Conservation (phyloP, 805 yeast species). For the Blastobotrys mokoenaii region DNA sequence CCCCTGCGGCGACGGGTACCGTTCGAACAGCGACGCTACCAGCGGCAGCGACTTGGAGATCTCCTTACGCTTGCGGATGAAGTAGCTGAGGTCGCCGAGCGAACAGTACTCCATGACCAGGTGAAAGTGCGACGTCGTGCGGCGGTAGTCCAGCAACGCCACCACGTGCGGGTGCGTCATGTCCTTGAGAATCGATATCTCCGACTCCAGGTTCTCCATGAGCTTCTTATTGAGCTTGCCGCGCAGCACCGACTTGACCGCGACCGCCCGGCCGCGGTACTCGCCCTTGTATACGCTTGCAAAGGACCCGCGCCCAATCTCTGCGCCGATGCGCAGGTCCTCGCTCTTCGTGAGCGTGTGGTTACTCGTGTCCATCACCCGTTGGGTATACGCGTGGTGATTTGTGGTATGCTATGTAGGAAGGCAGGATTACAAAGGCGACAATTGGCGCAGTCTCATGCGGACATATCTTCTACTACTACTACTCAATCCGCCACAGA, state of each 20-base stretch:
- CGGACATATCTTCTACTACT: too few species aligned
- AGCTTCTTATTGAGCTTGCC: conserved; percentile 79
- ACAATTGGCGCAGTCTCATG: too few species aligned
- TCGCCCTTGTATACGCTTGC: conserved; percentile 90
- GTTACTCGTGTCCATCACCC: too few species aligned
- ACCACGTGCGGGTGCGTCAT: conserved; percentile 93
- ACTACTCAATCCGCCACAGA: too few species aligned
- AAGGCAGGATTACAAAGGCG: neutral
- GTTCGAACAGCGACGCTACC: conserved; percentile 61
- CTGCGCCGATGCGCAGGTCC: conserved; percentile 54
- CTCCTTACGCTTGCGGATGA: conserved; percentile 70
- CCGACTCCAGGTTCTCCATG: conserved; percentile 85
- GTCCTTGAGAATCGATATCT: conserved; percentile 79
- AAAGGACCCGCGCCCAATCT: conserved; percentile 92
- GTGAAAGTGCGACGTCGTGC: conserved; percentile 69
- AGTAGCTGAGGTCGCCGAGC: conserved; percentile 83
- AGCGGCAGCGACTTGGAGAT: conserved; percentile 69
- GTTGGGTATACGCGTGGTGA: neutral
- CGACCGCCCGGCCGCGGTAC: conserved; percentile 54
- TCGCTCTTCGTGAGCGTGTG: neutral
- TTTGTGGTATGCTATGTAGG: neutral
- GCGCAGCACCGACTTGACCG: conserved; percentile 80
- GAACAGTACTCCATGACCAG: conserved; percentile 95
- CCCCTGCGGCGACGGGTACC: conserved; percentile 85
- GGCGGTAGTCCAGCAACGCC: conserved; percentile 70